Base-by-base conservation (phyloP, 106 monocot species). In the Ottelia alismoides region DNA sequence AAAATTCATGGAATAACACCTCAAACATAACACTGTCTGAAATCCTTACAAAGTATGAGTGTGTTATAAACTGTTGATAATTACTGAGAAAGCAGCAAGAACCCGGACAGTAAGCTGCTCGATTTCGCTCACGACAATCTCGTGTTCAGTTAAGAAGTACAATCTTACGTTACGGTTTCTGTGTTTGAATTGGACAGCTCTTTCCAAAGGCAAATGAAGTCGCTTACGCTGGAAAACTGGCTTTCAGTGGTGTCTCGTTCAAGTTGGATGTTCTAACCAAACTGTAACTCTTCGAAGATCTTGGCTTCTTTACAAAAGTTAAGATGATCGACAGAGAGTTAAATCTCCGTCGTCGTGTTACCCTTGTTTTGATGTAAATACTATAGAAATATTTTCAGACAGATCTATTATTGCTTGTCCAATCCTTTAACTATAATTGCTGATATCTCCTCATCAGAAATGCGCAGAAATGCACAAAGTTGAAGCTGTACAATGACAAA, bases 311-410 rank as follows among this genome's bases (percentile, higher is more conserved):
- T 6, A 75, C 71, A 21, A 89, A 78, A 62, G 68, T 96, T 29
- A 96, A 78, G 76, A 89, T 96, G 94, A 49, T 69, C 52, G 88
- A 94, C 31, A 73, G 78, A 11, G 88, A 88, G 89, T 58, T 81
- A 89, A 65, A 51, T 82, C 32, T 96, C 89, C 72, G 69, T 89
- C 47, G 85, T 88, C 57, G 94, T 81, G 2, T 96, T n/a, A 96
- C 71, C 94, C 94, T 10, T 96, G 89, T 56, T 96, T 89, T 62
- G 89, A 96, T 76, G 94, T 96, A 27, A 96, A 96, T 62, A 88
- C 88, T 89, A 74, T n/a, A n/a, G n/a, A n/a, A n/a, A n/a, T n/a
- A n/a, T n/a, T n/a, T n/a, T n/a, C n/a, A n/a, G n/a, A n/a, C n/a
- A n/a, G n/a, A n/a, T n/a, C n/a, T n/a, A n/a, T n/a, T n/a, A n/a